Conservation (phyloP, 1,284 basidiomycete genomes). For the Pholiota adiposa region DNA sequence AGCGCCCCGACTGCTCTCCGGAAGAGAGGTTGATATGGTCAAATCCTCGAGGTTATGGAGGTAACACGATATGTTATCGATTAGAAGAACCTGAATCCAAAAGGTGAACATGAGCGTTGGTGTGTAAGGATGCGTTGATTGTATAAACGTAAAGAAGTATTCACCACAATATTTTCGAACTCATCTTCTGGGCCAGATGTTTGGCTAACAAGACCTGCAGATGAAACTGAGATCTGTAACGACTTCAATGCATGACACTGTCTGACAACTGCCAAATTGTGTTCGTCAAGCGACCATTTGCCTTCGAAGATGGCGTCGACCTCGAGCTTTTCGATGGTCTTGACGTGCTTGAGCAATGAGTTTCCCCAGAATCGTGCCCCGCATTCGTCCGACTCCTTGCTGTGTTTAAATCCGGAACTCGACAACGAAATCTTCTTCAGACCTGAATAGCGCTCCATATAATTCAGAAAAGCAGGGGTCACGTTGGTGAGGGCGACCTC, state of each 20-base stretch:
- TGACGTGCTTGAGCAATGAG: constrained; percentile 5
- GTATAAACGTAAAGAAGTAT: not conserved
- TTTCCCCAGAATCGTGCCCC: constrained; percentile 11
- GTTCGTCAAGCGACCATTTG: constrained; percentile 12
- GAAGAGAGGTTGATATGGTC: not conserved
- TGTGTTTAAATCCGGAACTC: not conserved
- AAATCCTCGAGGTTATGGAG: not conserved
- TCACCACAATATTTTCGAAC: constrained; percentile 2
- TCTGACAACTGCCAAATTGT: constrained; percentile 2
- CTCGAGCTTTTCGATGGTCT: constrained; percentile 7
- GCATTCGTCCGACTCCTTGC: not conserved
- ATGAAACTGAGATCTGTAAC: constrained; percentile 1
- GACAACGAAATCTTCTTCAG: constrained; percentile 6
- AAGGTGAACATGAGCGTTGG: not conserved
- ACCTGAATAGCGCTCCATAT: constrained; percentile 14
- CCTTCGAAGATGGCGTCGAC: constrained; percentile 6
- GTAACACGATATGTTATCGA: constrained; percentile 8
- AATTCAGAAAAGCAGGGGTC: constrained; percentile 9
- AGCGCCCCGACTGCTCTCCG: not conserved
- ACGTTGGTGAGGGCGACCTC: constrained; percentile 8
- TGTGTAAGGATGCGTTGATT: not conserved
- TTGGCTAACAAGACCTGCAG: not conserved
- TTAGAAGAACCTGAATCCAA: not conserved
- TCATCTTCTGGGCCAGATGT: not conserved
- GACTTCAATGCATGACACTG: constrained; percentile 4